Evolutionary conservation across 176 grass and related monocot genomes (phyloP).

Genomic region (Pontederia paniculata): DNA sequence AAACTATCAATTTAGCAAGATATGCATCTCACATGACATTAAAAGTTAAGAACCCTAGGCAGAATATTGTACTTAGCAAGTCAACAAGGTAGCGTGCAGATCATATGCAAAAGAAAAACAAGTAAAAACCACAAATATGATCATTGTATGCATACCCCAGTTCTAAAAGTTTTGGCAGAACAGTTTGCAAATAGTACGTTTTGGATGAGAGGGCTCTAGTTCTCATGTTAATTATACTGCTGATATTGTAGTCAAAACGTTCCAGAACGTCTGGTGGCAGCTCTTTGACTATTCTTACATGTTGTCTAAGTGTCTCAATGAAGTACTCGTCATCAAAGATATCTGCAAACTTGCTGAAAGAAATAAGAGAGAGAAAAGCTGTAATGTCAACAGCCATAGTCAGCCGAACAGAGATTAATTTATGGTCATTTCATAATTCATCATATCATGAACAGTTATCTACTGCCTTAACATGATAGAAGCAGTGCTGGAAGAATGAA

Average conservation of each 20-base stretch:
- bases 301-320: slow-evolving; percentile 48
- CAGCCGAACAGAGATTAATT: no score
- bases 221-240: slow-evolving; percentile 92
- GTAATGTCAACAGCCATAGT: neutral
- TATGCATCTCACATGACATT: no score
- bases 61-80: no score
- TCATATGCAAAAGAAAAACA: neutral
- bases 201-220: slow-evolving; percentile 67
- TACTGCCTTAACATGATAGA: no score
- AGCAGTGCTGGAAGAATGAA: no score
- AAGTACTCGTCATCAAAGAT: slow-evolving; percentile 94
- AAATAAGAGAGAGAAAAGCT: slow-evolving; percentile 12
- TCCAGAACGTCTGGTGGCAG: slow-evolving; percentile 54
- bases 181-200: slow-evolving; percentile 62
- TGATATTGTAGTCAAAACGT: slow-evolving; percentile 62
- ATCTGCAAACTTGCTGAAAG: slow-evolving; percentile 83
- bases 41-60: no score
- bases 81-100: neutral
- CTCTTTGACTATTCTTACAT: slow-evolving; percentile 62
- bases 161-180: slow-evolving; percentile 75
- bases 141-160: slow-evolving; percentile 36
- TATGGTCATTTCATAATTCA: no score
- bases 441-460: no score
- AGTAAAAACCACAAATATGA: neutral
- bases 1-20: no score